Evolutionary conservation across 345 rosid species (phyloP), one percentile per base, ranked within the genome.

Genomic region (Salix udensis): DNA sequence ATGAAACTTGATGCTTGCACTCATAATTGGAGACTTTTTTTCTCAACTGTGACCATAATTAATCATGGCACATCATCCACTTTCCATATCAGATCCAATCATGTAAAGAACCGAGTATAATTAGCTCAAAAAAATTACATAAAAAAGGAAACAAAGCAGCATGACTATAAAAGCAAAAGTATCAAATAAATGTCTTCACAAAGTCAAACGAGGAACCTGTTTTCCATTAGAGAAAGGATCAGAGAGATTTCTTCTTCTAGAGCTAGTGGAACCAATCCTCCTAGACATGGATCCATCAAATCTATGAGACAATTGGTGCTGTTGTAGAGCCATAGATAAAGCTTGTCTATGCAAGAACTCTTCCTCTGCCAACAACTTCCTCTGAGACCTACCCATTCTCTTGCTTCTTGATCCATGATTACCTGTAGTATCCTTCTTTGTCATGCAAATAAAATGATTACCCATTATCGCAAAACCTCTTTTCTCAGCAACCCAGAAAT

Each of bases 201-300:
- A 65, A 67, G 8, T 21, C 64, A 66, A 67, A n/a, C 1, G 53
- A 42, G 46, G 7, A 26, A 91, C 97, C 93, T 91, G 97, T 76
- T 96, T 91, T 42, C 79, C 92, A 75, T 86, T 92, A 46, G 97
- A 81, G 71, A 89, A 84, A 42, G 94, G 92, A 80, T 93, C 97
- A 77, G 95, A 71, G 67, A 84, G 88, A 40, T 82, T 83, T 52
- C 87, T 86, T 73, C 92, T 87, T 76, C 94, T 85, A 21, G 97
- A 89, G 81, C 94, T 91, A 13, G 97, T 90, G 71, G 94, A 89
- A 79, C 97, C 89, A 71, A 88, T 87, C 75, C 98, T 87, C 75
- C 98, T 86, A 19, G 99, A 96, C 94, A 96, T 93, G 89, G 99
- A 96, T 85, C 99, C 98, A 7, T 96, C 98, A 50, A 91, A 91